Conservation (phyloP, 176 grass and related monocot species). For the Aegilops longissima region DNA sequence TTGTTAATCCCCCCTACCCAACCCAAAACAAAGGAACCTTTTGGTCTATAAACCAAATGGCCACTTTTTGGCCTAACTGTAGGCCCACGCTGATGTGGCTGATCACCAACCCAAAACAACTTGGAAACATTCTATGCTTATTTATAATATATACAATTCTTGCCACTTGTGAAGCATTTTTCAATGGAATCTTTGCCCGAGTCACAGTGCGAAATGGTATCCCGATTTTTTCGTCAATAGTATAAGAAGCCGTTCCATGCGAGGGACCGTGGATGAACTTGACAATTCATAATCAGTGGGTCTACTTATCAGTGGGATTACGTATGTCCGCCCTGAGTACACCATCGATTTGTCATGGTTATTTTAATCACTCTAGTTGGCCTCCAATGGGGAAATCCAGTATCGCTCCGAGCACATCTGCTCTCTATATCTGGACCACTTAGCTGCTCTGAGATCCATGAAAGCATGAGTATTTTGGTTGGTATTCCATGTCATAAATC, state of each 20-base stretch:
- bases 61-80: slow-evolving; percentile 56
- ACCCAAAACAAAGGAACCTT: slow-evolving; percentile 18
- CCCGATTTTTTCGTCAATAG: no score
- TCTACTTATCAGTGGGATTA: no score
- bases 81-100: slow-evolving; percentile 48
- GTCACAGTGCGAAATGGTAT: no score
- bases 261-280: no score
- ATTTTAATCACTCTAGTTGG: no score
- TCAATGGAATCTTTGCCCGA: neutral
- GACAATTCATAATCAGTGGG: no score
- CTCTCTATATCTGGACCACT: neutral
- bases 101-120: slow-evolving; percentile 44
- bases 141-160: slow-evolving; percentile 11
- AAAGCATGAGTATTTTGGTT: neutral
- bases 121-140: slow-evolving; percentile 57
- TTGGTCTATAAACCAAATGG: slow-evolving; percentile 48
- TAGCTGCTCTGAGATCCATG: neutral
- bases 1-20: slow-evolving; percentile 28
- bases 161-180: slow-evolving; percentile 15
- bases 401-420: neutral
- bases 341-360: no score
- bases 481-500: neutral
- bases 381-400: no score
- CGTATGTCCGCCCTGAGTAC: no score
- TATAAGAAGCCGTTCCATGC: no score